Evolutionary conservation across 805 yeast species (phyloP), one percentile per base, ranked within the genome.

Genomic region (Candida qinlingensis): DNA sequence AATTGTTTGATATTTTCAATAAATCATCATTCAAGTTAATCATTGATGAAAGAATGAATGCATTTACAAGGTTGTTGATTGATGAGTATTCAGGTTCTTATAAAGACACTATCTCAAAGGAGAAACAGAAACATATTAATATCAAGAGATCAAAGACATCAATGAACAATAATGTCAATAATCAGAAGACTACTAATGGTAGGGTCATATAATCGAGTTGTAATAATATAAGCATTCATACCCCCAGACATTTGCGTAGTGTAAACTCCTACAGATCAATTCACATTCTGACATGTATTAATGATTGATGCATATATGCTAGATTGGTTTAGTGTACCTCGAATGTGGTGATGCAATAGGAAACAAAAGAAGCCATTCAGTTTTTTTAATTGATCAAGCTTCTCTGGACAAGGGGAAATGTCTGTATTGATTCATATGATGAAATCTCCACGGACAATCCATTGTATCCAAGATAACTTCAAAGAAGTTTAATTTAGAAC

Each of bases 361-460:
- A 8, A 8, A 31, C 19, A 19, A 19, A 19, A 37, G 10, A 39
- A n/a, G 41, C 41, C n/a, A 29, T 11, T 28, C 29, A 7, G 6
- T 39, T 29, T 39, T 39, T 38, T 38, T 38, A 10, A 26, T 38
- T 11, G 40, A 25, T 38, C 11, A 10, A 11, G 26, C 12, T 39
- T 29, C 12, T 13, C 31, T 11, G 8, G 11, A 13, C 39, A 53
- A 13, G 31, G 61, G 60, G 42, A 56, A 53, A 37, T 56, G 53
- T 51, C 62, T 63, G 49, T 61, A 57, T 25, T 58, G 57, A 30
- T 69, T 64, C 79, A 78, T 73, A 31, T 57, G 64, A 41, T 64
- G 61, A 55, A 85, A 73, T 58, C 83, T 75, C 77, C 81, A 73
- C 19, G 91, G 90, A 56, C 78, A 79, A 62, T 85, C 92, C 58